Base-by-base conservation (phyloP, 2,329 filamentous ascomycete species). In the Aspergillus sojae region DNA sequence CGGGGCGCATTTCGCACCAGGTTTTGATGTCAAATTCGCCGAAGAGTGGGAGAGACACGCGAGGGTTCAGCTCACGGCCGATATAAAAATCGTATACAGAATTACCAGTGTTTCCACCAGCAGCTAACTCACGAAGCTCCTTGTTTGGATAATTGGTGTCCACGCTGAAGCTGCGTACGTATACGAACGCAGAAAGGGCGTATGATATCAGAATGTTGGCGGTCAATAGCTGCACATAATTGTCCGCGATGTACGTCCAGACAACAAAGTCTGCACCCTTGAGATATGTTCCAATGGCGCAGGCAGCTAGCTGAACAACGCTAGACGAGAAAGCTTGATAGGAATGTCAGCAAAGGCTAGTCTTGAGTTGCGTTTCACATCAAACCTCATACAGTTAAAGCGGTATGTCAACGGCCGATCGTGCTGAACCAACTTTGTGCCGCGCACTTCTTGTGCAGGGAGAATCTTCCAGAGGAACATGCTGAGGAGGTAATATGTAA, bases 61-160 rank as follows among this genome's bases (percentile, higher is more conserved):
- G 91, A 3, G 94, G 93, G 79, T 97, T 97, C 62, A 97, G 88
- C 78, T 97, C 94, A 32, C 94, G 91, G 12, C 94, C 93, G 67
- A 97, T 97, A 80, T 92, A 97, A 88, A 92, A 97, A 78, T 97
- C 93, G 77, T 97, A 97, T 41, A 97, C 79, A 66, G 93, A 79
- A 78, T 95, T 97, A 58, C 92, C 93, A 1, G 87, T 88, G 71
- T 89, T 86, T 12, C 92, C 93, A 46, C 93, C 93, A 1, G 86
- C 86, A 1, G 93, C 93, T 7, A 97, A 85, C 75, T 94, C 89
- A 45, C 93, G 91, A 65, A 85, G 81, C 50, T 89, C 84, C 26
- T 83, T 80, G 74, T 94, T 91, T 46, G 87, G 88, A 19, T 87
- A 79, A 2, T 74, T 72, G 1, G 75, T 73, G 30, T 69, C 66